phyloP scores from a whole-genome alignment of 306 rosid species.

The Dalbergia cultrata region DNA sequence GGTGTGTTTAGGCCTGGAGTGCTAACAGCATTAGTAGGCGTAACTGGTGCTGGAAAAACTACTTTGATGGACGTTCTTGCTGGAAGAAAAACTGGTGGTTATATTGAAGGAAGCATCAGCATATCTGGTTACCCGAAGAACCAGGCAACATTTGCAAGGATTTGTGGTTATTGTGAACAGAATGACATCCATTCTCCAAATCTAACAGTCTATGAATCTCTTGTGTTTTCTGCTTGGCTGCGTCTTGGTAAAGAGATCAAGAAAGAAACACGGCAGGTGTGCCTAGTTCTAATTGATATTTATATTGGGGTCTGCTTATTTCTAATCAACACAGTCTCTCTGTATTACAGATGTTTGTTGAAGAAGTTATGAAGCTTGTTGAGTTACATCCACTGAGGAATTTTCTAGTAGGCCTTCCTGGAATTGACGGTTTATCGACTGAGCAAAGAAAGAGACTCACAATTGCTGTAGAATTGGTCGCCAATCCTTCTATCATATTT shows the following conservation, averaged over 20 bases:
- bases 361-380: conserved; percentile 63
- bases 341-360: conserved; percentile 57
- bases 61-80: conserved; percentile 71
- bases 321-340: background rate
- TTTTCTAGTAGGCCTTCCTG: conserved; percentile 67
- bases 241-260: conserved; percentile 59
- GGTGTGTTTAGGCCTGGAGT: conserved; percentile 67
- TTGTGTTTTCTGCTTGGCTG: conserved; percentile 62
- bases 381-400: conserved; percentile 58
- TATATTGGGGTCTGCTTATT: too few relatives aligned
- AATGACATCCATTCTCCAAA: conserved; percentile 64
- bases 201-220: conserved; percentile 61
- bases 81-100: conserved; percentile 68
- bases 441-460: conserved; percentile 71
- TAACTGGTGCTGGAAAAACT: conserved; percentile 73
- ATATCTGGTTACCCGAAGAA: conserved; percentile 67
- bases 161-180: conserved; percentile 67
- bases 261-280: conserved; percentile 53
- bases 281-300: conserved; percentile 35
- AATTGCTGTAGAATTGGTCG: conserved; percentile 65
- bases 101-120: conserved; percentile 61
- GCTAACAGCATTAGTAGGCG: conserved; percentile 64
- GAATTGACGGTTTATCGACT: conserved; percentile 59
- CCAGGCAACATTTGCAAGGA: conserved; percentile 64
- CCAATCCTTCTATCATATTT: conserved; percentile 69